A percentile compares a stretch with the other conserved stretches of the same genome.
These are phyloP conservation scores for Fusarium sp. DNA, from an alignment of 2,329 filamentous ascomycete genomes.

Conservation along the genomic window DNA sequence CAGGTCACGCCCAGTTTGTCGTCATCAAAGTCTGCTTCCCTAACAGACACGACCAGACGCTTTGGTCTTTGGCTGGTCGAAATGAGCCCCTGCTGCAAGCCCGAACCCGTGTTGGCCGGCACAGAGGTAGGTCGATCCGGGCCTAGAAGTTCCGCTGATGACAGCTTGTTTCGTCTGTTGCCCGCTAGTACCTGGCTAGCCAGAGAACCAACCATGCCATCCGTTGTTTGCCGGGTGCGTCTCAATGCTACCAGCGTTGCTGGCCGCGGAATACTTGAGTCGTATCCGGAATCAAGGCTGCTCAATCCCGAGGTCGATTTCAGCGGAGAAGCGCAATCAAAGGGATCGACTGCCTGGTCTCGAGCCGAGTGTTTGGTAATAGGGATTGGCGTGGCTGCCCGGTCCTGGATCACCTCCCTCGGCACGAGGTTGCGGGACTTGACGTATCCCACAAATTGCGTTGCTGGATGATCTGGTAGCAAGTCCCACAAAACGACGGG, in stretches of 20 bases:
- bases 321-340: conserved; percentile 37
- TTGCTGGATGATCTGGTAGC: conserved; percentile 42
- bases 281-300: conserved; percentile 45
- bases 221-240: conserved; percentile 31
- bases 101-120: conserved; percentile 5
- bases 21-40: conserved; percentile 34
- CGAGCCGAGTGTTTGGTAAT: conserved; percentile 32
- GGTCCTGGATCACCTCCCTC: conserved; percentile 20
- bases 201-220: conserved; percentile 27
- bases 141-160: conserved; percentile 33
- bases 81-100: conserved; percentile 10
- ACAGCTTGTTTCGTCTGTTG: conserved; percentile 34
- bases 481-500: conserved; percentile 45
- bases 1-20: conserved; percentile 39
- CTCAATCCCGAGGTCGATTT: conserved; percentile 39
- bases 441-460: conserved; percentile 45
- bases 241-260: conserved; percentile 34
- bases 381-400: conserved; percentile 38
- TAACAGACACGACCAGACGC: conserved; percentile 29
- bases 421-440: conserved; percentile 41
- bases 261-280: conserved; percentile 40
- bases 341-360: conserved; percentile 20
- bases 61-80: conserved; percentile 16
- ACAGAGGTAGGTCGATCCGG: conserved; percentile 30
- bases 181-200: conserved; percentile 29